These are phyloP conservation scores for Arabidopsis hybrid DNA, from an alignment of 441 rosid genomes.

Conservation along the genomic window DNA sequence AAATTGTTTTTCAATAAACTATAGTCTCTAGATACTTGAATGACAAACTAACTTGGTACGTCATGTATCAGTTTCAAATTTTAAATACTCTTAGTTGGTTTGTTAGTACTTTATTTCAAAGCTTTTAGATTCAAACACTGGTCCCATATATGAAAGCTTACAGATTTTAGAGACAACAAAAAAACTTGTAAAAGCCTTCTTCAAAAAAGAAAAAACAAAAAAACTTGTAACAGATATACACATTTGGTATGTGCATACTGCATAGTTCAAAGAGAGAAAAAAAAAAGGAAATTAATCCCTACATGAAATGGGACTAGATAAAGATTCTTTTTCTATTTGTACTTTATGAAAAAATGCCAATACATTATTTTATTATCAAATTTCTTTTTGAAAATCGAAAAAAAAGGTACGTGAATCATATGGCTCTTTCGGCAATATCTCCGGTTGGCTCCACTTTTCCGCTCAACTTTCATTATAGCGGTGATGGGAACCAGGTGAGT, in stretches of 20 bases:
- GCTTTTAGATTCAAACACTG: not conserved
- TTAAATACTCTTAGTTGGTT: constrained; percentile 3
- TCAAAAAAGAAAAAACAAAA: too few species aligned
- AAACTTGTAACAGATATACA: not conserved
- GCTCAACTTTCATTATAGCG: constrained; percentile 26
- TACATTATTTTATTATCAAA: too few species aligned
- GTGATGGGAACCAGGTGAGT: constrained; percentile 33
- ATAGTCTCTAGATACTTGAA: constrained; percentile 12
- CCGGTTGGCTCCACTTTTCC: constrained; percentile 29
- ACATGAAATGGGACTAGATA: too few species aligned
- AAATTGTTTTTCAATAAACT: not conserved
- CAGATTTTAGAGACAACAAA: not conserved
- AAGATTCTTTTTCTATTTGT: too few species aligned
- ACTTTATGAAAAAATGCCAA: too few species aligned
- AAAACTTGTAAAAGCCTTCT: too few species aligned
- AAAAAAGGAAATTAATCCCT: not conserved
- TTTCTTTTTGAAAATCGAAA: not conserved
- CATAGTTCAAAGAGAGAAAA: not conserved
- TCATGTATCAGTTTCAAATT: constrained; percentile 14
- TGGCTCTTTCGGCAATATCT: constrained; percentile 21
- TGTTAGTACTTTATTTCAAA: not conserved
- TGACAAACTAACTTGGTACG: constrained; percentile 1
- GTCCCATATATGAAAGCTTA: not conserved
- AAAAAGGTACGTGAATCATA: constrained; percentile 11
- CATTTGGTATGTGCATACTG: not conserved